These are phyloP conservation scores for Debaryomyces hansenii DNA, from an alignment of 805 yeast genomes.

Conservation along the genomic window DNA sequence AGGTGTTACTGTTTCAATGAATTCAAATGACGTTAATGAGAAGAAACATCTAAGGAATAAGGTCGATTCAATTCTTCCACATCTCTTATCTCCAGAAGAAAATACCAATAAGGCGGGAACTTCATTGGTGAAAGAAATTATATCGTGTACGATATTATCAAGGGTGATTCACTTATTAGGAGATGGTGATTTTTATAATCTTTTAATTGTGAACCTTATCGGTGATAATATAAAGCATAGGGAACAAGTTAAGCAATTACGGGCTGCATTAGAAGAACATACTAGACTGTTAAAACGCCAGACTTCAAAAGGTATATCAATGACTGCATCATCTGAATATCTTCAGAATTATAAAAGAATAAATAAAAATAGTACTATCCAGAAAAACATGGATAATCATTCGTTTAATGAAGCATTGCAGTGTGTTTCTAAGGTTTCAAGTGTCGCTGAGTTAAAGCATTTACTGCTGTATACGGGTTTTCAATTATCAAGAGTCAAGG, in stretches of 20 bases:
- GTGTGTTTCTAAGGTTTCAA: slow-evolving; percentile 7
- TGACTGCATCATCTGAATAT: neutral
- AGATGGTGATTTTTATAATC: slow-evolving; percentile 79
- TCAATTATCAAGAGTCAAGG: slow-evolving; percentile 29
- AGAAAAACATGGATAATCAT: slow-evolving; percentile 8
- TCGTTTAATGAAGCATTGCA: slow-evolving; percentile 15
- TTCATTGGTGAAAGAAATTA: slow-evolving; percentile 59
- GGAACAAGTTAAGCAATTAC: slow-evolving; percentile 67
- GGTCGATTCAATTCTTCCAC: slow-evolving; percentile 46
- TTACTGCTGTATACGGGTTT: slow-evolving; percentile 46
- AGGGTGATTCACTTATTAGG: slow-evolving; percentile 57
- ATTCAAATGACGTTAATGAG: slow-evolving; percentile 34
- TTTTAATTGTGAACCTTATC: slow-evolving; percentile 55
- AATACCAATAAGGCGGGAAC: slow-evolving; percentile 48
- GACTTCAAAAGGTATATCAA: neutral
- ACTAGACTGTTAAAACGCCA: slow-evolving; percentile 22
- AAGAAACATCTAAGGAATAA: slow-evolving; percentile 49
- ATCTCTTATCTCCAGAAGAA: slow-evolving; percentile 47
- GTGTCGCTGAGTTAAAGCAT: slow-evolving; percentile 48
- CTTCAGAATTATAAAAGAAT: neutral
- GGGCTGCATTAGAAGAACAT: slow-evolving; percentile 71
- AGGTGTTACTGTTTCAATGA: slow-evolving; percentile 43
- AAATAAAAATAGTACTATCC: neutral
- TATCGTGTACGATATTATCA: slow-evolving; percentile 48
- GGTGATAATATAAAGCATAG: slow-evolving; percentile 70